phyloP scores from a whole-genome alignment of 73 alveolate genomes.

The Breviolum minutum region DNA sequence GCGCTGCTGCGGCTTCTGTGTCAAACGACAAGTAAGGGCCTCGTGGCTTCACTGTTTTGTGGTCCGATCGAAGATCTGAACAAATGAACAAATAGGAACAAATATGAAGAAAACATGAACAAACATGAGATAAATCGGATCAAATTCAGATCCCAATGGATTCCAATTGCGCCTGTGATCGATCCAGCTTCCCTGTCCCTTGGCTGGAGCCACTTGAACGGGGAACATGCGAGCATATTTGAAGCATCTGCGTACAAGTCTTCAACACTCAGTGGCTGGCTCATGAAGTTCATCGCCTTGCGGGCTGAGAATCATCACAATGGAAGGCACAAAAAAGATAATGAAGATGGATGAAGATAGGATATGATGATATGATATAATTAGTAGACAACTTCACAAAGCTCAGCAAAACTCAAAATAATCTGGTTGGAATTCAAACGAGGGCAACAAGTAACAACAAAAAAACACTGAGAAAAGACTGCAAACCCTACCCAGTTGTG shows the following conservation, averaged over 20 bases:
- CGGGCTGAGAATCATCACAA: neutral
- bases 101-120: neutral
- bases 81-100: neutral
- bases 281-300: neutral
- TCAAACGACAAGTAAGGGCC: constrained; percentile 32
- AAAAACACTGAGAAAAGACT: no score
- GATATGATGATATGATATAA: neutral
- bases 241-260: no score
- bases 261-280: neutral
- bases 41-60: neutral
- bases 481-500: no score
- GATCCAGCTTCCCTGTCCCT: constrained; percentile 32
- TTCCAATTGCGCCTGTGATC: constrained; percentile 1
- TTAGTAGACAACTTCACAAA: neutral
- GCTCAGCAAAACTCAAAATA: no score
- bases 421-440: no score
- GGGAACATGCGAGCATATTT: no score
- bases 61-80: no score
- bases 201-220: neutral
- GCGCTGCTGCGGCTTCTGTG: constrained; percentile 68
- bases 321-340: neutral
- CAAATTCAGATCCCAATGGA: no score
- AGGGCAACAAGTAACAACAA: no score
- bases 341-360: neutral
- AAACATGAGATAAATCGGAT: no score